Evolutionary conservation across 352 stramenopile genomes (phyloP).

Genomic region (Pythium myriotylum): DNA sequence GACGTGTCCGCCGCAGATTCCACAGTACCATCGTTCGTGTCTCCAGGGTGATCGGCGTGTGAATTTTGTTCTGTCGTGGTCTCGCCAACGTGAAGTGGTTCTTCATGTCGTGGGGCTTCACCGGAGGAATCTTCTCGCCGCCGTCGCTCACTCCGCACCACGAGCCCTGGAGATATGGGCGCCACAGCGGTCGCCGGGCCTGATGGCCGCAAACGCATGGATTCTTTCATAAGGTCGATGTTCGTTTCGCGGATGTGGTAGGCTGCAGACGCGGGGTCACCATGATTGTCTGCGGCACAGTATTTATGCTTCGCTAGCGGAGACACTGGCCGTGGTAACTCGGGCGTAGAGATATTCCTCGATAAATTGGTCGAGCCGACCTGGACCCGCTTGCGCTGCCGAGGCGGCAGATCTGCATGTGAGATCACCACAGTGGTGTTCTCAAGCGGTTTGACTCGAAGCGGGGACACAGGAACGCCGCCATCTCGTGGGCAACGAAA

Average conservation of each 20-base stretch:
- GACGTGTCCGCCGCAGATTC: not conserved
- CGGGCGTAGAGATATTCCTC: constrained; percentile 31
- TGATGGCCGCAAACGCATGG: constrained; percentile 13
- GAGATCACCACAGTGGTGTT: constrained; percentile 34
- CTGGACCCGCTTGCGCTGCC: constrained; percentile 68
- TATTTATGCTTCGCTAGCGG: constrained; percentile 3
- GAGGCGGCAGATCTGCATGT: constrained; percentile 49
- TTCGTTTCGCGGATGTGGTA: constrained; percentile 50
- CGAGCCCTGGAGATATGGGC: not conserved
- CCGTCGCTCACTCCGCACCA: constrained; percentile 23
- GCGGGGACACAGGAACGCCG: constrained; percentile 1
- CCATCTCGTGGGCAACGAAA: constrained; percentile 51
- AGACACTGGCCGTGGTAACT: constrained; percentile 5
- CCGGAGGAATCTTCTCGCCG: constrained; percentile 4
- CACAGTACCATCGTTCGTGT: not conserved
- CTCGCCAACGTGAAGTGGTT: not conserved
- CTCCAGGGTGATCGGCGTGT: not conserved
- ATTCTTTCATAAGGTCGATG: constrained; percentile 42
- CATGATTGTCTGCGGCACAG: constrained; percentile 1
- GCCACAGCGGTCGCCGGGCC: not conserved
- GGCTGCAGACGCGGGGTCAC: constrained; percentile 27
- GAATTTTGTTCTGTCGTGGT: not conserved
- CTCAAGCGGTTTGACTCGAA: constrained; percentile 2
- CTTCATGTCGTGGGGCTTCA: not conserved
- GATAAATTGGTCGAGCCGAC: constrained; percentile 73